Evolutionary conservation across 2,329 filamentous ascomycete species (phyloP).

Genomic region (Fusarium xylarioides): DNA sequence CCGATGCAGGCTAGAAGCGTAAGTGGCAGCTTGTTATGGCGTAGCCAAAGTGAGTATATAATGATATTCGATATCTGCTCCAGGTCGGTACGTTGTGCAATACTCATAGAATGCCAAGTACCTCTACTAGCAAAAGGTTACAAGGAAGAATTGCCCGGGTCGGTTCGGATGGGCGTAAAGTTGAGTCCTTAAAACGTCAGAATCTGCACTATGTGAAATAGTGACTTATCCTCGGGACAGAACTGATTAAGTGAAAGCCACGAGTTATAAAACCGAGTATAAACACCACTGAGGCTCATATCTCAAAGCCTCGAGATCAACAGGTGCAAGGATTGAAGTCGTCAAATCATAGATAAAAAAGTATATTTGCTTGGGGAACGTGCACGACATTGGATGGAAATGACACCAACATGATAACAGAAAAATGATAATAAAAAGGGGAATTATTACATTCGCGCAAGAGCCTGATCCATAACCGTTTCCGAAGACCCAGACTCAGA

Average conservation of each 20-base stretch:
- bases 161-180: background rate
- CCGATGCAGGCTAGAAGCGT: background rate
- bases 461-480: constrained; percentile 43
- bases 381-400: constrained; percentile 39
- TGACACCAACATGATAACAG: constrained; percentile 36
- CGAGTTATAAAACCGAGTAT: background rate
- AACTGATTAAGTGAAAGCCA: background rate
- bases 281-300: too few species aligned
- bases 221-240: background rate
- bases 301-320: background rate
- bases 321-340: background rate
- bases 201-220: background rate
- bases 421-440: constrained; percentile 50
- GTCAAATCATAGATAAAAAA: constrained; percentile 28
- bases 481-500: constrained; percentile 35
- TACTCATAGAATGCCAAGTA: background rate
- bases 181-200: background rate
- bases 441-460: constrained; percentile 61
- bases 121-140: background rate
- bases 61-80: background rate
- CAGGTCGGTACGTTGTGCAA: background rate
- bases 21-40: background rate
- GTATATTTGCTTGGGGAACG: constrained; percentile 38
- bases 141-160: background rate
- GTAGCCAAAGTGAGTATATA: background rate